A percentile compares a stretch with the other conserved stretches of the same genome.
Conservation (phyloP, 148 eudicot species). For the Beta vulgaris region DNA sequence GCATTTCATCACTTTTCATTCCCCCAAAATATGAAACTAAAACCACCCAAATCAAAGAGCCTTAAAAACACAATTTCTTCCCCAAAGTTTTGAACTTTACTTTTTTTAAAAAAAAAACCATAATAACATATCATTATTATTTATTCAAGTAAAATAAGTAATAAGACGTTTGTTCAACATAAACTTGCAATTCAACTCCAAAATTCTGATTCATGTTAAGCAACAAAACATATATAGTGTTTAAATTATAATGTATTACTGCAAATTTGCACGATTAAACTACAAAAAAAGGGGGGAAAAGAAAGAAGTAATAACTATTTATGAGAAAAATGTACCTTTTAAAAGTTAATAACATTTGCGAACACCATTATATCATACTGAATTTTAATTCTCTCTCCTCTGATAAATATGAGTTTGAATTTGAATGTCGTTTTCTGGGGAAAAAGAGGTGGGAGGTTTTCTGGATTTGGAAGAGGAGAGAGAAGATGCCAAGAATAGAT, state of each 20-base stretch:
- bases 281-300: too few relatives aligned
- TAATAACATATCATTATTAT: too few relatives aligned
- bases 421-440: slow-evolving; percentile 13
- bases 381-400: too few relatives aligned
- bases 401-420: not conserved
- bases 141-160: too few relatives aligned
- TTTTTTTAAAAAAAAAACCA: not conserved
- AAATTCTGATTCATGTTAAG: slow-evolving; percentile 6
- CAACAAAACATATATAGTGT: too few relatives aligned
- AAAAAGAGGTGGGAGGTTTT: not conserved
- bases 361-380: too few relatives aligned
- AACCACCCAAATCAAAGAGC: not conserved
- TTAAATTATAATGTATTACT: too few relatives aligned
- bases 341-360: not conserved
- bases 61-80: not conserved
- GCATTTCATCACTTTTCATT: not conserved
- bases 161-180: not conserved
- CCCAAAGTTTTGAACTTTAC: slow-evolving; percentile 1
- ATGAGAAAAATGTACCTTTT: slow-evolving; percentile 18
- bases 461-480: not conserved
- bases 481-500: slow-evolving; percentile 6
- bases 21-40: not conserved
- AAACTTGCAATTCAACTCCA: not conserved
- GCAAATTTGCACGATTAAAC: too few relatives aligned
- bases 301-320: too few relatives aligned